Evolutionary conservation across 164 flowering plant genomes (phyloP), one percentile per base, ranked within the genome.

Genomic region (Chimonanthus salicifolius): DNA sequence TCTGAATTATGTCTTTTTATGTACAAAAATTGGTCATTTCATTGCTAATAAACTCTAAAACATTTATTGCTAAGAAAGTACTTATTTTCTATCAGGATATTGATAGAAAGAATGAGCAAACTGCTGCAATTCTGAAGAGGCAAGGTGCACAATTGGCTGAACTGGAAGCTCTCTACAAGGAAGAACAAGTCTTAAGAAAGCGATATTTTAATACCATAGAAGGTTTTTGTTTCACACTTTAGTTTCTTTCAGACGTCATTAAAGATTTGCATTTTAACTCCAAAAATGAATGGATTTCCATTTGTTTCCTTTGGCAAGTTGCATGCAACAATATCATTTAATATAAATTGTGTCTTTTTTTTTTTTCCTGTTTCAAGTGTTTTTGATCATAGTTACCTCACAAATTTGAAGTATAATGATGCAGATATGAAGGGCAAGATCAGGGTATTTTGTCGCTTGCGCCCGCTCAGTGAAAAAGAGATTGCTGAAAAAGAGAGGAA

Each of bases 371-470:
- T 63, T 10, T 63, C 47, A 51, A 44, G n/a, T 11, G 20, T 44
- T 6, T 46, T 11, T 44, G 3, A 13, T 74, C n/a, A 64, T 48
- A 21, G 47, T 16, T 16, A 44, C 6, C 49, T 21, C 33, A 47
- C 33, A 33, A 33, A 33, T 33, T 33, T 33, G 33, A 4, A 20
- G 2, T 62, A 76, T 49, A 8, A 46, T 63, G 20, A 33, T 76
- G 43, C 77, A 96, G 99, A 96, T 82, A 96, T 96, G 99, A 96
- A 96, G 80, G 99, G 99, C 54, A 94, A 96, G 81, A 87, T 96
- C 18, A 81, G 99, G 75, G 99, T 96, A 43, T 96, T 73, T 67
- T 96, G 99, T 75, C 90, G 99, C 15, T 71, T 91, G 71, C 88
- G 98, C 69, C 99, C 99, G 69, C 80, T 91, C 10, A 85, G 79